Percentiles rank a stretch among this genome's conserved stretches.
Evolutionary conservation across 257 asterid species (phyloP).

Genomic region (Parsonsia alboflavescens): DNA sequence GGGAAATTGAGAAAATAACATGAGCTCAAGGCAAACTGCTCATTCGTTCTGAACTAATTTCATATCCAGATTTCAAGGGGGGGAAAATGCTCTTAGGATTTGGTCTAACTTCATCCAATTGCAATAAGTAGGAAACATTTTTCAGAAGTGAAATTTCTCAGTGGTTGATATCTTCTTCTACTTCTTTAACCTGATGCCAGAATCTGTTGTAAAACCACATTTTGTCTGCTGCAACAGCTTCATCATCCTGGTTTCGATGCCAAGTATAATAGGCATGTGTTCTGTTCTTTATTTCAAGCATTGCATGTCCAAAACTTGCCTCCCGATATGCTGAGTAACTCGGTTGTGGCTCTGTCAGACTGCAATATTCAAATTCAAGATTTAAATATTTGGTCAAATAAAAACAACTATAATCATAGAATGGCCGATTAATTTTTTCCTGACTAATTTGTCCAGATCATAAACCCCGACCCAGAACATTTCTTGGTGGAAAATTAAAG

Average conservation of each 20-base stretch:
- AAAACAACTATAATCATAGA: not conserved
- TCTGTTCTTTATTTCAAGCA: slow-evolving; percentile 47
- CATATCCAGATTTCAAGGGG: too few relatives aligned
- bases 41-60: too few relatives aligned
- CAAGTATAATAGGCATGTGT: slow-evolving; percentile 50
- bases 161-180: not conserved
- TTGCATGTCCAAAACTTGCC: slow-evolving; percentile 56
- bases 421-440: too few relatives aligned
- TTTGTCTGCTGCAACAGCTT: slow-evolving; percentile 38
- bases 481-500: too few relatives aligned
- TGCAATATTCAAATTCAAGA: slow-evolving; percentile 16
- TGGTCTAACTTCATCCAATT: too few relatives aligned
- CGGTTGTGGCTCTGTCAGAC: slow-evolving; percentile 45
- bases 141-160: not conserved
- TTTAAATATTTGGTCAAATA: not conserved
- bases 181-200: slow-evolving; percentile 38
- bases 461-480: too few relatives aligned
- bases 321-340: slow-evolving; percentile 48
- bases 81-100: too few relatives aligned
- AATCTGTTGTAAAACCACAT: slow-evolving; percentile 48
- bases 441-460: too few relatives aligned
- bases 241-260: slow-evolving; percentile 52
- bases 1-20: too few relatives aligned
- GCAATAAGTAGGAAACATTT: too few relatives aligned
- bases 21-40: too few relatives aligned